phyloP scores from a whole-genome alignment of 2,329 filamentous ascomycete genomes.

The Chrysoporthe cubensis region DNA sequence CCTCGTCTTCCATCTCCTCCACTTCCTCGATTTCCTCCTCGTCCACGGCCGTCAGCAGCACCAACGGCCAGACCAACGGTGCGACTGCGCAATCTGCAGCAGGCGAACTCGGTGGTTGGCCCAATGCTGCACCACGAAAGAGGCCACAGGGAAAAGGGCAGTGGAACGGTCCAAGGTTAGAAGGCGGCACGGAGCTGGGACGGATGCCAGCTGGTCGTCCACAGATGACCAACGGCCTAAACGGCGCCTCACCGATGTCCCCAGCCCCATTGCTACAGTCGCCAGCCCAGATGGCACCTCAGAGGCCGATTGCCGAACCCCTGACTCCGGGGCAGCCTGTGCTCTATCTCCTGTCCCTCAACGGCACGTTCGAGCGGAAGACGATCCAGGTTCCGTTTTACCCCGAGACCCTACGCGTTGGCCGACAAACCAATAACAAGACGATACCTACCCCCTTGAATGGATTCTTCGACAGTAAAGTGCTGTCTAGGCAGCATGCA shows the following conservation, averaged over 20 bases:
- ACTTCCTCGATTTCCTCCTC: slow-evolving; percentile 62
- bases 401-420: slow-evolving; percentile 93
- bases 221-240: slow-evolving; percentile 47
- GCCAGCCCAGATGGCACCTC: slow-evolving; percentile 44
- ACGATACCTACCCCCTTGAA: slow-evolving; percentile 89
- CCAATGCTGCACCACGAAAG: slow-evolving; percentile 55
- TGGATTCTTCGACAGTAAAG: slow-evolving; percentile 97
- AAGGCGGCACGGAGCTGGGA: slow-evolving; percentile 52
- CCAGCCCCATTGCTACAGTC: slow-evolving; percentile 43
- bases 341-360: slow-evolving; percentile 85
- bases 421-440: slow-evolving; percentile 95
- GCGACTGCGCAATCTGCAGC: slow-evolving; percentile 48
- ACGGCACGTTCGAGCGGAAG: slow-evolving; percentile 96
- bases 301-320: slow-evolving; percentile 68
- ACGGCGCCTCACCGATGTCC: slow-evolving; percentile 46
- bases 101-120: slow-evolving; percentile 57
- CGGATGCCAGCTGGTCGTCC: slow-evolving; percentile 45
- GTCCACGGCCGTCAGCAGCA: slow-evolving; percentile 67
- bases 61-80: slow-evolving; percentile 66
- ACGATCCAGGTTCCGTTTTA: slow-evolving; percentile 91
- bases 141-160: slow-evolving; percentile 54
- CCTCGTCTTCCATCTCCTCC: slow-evolving; percentile 82
- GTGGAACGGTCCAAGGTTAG: slow-evolving; percentile 55
- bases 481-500: slow-evolving; percentile 92
- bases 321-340: slow-evolving; percentile 71